A percentile compares a stretch with the other conserved stretches of the same genome.
Conservation (phyloP, 768 basidiomycete genomes). For the Paxillus rubicundulus region DNA sequence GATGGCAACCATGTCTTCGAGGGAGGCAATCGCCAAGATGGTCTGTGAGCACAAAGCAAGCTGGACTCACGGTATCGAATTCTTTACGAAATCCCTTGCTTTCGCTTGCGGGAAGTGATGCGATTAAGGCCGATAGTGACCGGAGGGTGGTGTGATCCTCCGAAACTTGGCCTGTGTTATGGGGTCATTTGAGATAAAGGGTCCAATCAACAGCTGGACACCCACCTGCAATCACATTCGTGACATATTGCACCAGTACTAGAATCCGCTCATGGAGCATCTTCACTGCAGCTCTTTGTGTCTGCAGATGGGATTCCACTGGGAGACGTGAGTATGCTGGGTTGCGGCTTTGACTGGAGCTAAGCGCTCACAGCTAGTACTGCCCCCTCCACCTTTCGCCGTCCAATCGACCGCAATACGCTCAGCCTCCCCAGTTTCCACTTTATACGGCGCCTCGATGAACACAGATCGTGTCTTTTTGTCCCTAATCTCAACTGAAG, state of each 20-base stretch:
- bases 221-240: slow-evolving; percentile 70
- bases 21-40: not conserved
- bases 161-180: slow-evolving; percentile 56
- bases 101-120: slow-evolving; percentile 85
- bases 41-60: not conserved
- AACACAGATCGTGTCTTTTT: slow-evolving; percentile 75
- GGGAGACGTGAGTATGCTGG: slow-evolving; percentile 7
- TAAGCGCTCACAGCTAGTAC: slow-evolving; percentile 65
- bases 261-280: slow-evolving; percentile 94
- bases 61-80: slow-evolving; percentile 70
- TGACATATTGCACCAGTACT: slow-evolving; percentile 84
- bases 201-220: not conserved
- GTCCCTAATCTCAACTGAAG: slow-evolving; percentile 81
- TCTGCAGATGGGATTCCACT: slow-evolving; percentile 91
- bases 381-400: slow-evolving; percentile 79
- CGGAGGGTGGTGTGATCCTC: slow-evolving; percentile 82
- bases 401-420: slow-evolving; percentile 98
- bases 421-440: slow-evolving; percentile 98
- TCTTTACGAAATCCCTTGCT: slow-evolving; percentile 82
- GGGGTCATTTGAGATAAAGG: not conserved
- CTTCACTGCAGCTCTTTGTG: slow-evolving; percentile 91
- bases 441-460: slow-evolving; percentile 80
- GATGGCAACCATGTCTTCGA: not conserved
- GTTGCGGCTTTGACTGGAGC: not conserved
- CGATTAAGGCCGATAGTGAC: slow-evolving; percentile 80